Evolutionary conservation across 306 rosid genomes (phyloP).

Genomic region (Cajanus cajan): DNA sequence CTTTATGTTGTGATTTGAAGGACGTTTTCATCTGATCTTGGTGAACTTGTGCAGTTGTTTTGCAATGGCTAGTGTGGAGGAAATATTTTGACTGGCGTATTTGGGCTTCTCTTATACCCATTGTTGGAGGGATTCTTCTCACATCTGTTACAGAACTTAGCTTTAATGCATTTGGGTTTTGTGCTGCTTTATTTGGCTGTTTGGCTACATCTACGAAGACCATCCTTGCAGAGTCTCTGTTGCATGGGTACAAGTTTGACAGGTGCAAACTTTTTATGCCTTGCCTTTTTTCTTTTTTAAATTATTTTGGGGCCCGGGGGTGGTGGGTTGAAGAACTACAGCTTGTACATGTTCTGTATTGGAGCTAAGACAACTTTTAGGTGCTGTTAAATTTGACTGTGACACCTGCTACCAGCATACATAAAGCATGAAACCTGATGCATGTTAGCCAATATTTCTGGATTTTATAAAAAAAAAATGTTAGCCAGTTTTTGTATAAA

Average conservation of each 20-base stretch:
- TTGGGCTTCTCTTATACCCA: constrained; percentile 90
- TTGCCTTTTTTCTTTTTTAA: not conserved
- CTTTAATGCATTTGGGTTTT: constrained; percentile 84
- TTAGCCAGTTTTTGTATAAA: not conserved
- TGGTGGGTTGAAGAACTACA: not conserved
- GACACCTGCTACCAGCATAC: not conserved
- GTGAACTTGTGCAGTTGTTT: constrained; percentile 57
- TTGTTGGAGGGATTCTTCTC: constrained; percentile 96
- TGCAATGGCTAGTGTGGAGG: constrained; percentile 96
- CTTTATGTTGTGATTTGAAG: constrained; percentile 8
- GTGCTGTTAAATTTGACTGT: not conserved
- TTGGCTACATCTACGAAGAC: constrained; percentile 97
- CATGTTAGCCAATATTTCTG: not conserved
- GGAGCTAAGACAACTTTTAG: not conserved
- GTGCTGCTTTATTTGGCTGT: constrained; percentile 95
- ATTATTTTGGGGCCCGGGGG: no score
- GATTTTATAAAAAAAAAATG: constrained; percentile 9
- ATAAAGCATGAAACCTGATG: not conserved
- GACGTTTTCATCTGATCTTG: constrained; percentile 36
- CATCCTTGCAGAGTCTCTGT: constrained; percentile 86
- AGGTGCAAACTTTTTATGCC: constrained; percentile 49
- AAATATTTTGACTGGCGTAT: constrained; percentile 88
- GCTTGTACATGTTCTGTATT: not conserved
- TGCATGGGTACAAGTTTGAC: constrained; percentile 96
- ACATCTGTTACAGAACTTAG: constrained; percentile 93